These are phyloP conservation scores for Conticribra guillardii DNA, from an alignment of 108 stramenopile species.

Conservation along the genomic window DNA sequence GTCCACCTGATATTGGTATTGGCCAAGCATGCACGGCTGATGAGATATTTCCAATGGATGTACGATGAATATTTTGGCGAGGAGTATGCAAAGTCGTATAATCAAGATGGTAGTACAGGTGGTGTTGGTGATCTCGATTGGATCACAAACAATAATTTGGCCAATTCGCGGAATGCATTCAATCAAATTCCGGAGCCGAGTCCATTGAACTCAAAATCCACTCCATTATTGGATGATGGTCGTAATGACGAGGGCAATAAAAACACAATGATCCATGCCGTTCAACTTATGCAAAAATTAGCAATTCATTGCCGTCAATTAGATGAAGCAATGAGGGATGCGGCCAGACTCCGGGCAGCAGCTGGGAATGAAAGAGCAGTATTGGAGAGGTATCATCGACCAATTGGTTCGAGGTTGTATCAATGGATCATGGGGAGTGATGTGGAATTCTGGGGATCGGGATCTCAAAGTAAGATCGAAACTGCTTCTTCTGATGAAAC, in stretches of 20 bases:
- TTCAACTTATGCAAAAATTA: conserved; percentile 71
- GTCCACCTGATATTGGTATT: conserved; percentile 70
- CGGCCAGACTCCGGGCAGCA: conserved; percentile 19
- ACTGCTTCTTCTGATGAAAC: background rate
- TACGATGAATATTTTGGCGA: conserved; percentile 61
- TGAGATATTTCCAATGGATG: conserved; percentile 61
- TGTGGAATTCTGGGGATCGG: conserved; percentile 19
- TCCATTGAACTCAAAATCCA: conserved; percentile 1
- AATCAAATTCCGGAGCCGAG: conserved; percentile 47
- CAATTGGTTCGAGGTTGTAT: conserved; percentile 44
- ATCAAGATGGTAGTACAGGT: background rate
- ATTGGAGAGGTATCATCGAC: conserved; percentile 22
- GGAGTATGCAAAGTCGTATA: conserved; percentile 10
- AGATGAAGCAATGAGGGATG: conserved; percentile 50
- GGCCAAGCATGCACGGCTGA: conserved; percentile 56
- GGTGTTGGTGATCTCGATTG: conserved; percentile 35
- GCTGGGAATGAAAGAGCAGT: conserved; percentile 40
- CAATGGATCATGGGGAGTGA: conserved; percentile 61
- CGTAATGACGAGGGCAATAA: background rate
- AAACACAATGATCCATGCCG: conserved; percentile 49
- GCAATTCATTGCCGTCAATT: conserved; percentile 66
- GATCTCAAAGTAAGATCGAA: background rate
- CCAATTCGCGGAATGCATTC: conserved; percentile 60
- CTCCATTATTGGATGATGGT: background rate
- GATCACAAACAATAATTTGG: conserved; percentile 54